Evolutionary conservation across 2,329 filamentous ascomycete genomes (phyloP), one percentile per base, ranked within the genome.

Genomic region (Aureobasidium zeae): DNA sequence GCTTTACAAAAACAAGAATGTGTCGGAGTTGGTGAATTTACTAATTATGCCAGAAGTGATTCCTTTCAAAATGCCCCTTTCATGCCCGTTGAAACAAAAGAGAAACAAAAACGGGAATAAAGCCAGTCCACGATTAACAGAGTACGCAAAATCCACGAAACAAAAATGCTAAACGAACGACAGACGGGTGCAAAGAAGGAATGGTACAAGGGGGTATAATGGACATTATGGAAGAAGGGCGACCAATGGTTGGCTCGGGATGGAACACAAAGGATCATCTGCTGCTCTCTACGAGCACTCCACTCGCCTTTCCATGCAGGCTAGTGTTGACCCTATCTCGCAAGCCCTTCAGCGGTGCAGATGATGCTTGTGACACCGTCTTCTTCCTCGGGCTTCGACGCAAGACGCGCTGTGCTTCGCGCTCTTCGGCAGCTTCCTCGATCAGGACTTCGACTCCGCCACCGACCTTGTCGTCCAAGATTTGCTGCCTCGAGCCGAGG

Each of bases 281-380:
- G 36, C 57, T 59, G 50, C 63, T 67, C 49, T 69, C 66, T 30
- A 69, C 58, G 28, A 70, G 55, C 39, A 70, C 64, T 41, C 65
- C 67, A 10, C 63, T 66, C 21, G 63, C 61, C 47, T 63, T 61
- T 24, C 67, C 67, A 30, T 70, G 67, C 16, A 70, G 52, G 41
- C 64, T 67, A 47, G 65, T 44, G 15, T 48, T 48, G 37, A 50
- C 45, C 26, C 48, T 43, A 19, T 45, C 47, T 13, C 48, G 31
- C 20, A 50, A 16, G 21, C 47, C 48, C 28, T 50, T 50, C 22
- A 50, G 41, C 11, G 45, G 43, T 29, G 46, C 38, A 8, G 56
- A 58, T 32, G 62, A 54, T 1, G 60, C 59, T 17, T 62, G 57
- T 45, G 62, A 63, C 19, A 54, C 53, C 10, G 60, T 56, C 47